Base-by-base conservation (phyloP, 2,329 filamentous ascomycete genomes). In the Aspergillus amoenus region DNA sequence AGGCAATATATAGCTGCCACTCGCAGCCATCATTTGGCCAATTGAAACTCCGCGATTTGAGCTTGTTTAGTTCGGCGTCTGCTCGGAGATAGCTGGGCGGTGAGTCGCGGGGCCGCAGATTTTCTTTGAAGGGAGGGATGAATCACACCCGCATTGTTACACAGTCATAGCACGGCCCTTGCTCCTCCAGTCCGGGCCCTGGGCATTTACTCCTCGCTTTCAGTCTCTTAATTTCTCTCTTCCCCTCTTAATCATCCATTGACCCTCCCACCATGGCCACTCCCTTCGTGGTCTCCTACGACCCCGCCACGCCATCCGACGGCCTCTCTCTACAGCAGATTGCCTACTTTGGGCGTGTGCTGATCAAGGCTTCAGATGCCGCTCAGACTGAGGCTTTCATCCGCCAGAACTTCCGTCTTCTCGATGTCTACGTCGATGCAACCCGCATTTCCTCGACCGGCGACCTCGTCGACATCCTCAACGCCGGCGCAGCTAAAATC, bases 401-500 rank as follows among this genome's bases (percentile, higher is more conserved):
- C 42, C 80, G 81, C 54, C 73, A 81, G 51, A 82, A 85, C 42
- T 82, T 86, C 61, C 77, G 79, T 53, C 73, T 75, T 8, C 82
- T 84, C 52, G 73, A 81, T 63, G 84, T 90, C 62, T 92, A 89
- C 72, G 84, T 96, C 64, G 91, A 96, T 67, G 91, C 87, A 50
- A 88, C 89, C 4, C 77, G 78, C 21, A 81, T 97, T 40, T 74
- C 83, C 32, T 86, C 86, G 11, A 79, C 80, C 55, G 88, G 92
- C 64, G 89, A 95, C 62, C 80, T 97, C 37, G 78, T 93, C 53
- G 84, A 89, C 46, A 82, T 97, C 37, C 85, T 99, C 55, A 90
- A 99, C 72, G 84, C 87, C 62, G 94, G 94, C 58, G 91, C 92
- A 6, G 84, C 87, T 52, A 94, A 88, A 71, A 88, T 94, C 61